Conservation (phyloP, 352 stramenopile genomes). For the Pythium sp. region DNA sequence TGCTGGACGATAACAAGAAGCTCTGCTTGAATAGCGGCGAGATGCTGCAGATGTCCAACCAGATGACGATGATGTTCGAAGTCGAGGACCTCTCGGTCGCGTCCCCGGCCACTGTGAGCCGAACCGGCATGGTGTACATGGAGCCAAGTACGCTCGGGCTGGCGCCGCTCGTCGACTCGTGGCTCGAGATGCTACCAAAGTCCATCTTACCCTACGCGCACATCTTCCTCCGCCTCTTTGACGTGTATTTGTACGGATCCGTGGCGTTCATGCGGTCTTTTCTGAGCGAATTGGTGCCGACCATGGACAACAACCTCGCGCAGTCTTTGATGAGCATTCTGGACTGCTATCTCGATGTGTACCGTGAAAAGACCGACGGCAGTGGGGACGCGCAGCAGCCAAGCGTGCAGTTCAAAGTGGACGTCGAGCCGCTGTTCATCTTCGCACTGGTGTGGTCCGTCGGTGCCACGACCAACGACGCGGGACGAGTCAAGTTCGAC, state of each 20-base stretch:
- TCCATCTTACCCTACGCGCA: slow-evolving; percentile 28
- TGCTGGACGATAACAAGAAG: slow-evolving; percentile 96
- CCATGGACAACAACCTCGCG: slow-evolving; percentile 92
- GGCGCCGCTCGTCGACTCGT: slow-evolving; percentile 86
- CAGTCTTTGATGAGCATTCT: slow-evolving; percentile 91
- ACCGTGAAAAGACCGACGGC: slow-evolving; percentile 49
- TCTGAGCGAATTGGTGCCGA: slow-evolving; percentile 88
- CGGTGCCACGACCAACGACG: slow-evolving; percentile 88
- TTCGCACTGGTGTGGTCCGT: slow-evolving; percentile 93
- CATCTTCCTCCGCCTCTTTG: slow-evolving; percentile 81
- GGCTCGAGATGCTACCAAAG: slow-evolving; percentile 76
- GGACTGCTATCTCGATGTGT: slow-evolving; percentile 87
- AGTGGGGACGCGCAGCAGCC: slow-evolving; percentile 45
- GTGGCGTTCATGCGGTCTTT: slow-evolving; percentile 88
- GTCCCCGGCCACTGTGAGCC: slow-evolving; percentile 92
- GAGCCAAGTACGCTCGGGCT: slow-evolving; percentile 91
- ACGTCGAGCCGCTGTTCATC: slow-evolving; percentile 88
- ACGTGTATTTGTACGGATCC: slow-evolving; percentile 88
- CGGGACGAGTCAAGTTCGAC: slow-evolving; percentile 85
- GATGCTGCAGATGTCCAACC: slow-evolving; percentile 93
- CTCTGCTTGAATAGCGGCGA: slow-evolving; percentile 93
- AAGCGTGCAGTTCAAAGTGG: slow-evolving; percentile 65
- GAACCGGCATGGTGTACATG: slow-evolving; percentile 97
- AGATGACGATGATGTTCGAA: slow-evolving; percentile 98
- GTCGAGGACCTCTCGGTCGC: slow-evolving; percentile 93